These are phyloP conservation scores for Alternaria incomplexa DNA, from an alignment of 2,329 filamentous ascomycete genomes.

Conservation along the genomic window DNA sequence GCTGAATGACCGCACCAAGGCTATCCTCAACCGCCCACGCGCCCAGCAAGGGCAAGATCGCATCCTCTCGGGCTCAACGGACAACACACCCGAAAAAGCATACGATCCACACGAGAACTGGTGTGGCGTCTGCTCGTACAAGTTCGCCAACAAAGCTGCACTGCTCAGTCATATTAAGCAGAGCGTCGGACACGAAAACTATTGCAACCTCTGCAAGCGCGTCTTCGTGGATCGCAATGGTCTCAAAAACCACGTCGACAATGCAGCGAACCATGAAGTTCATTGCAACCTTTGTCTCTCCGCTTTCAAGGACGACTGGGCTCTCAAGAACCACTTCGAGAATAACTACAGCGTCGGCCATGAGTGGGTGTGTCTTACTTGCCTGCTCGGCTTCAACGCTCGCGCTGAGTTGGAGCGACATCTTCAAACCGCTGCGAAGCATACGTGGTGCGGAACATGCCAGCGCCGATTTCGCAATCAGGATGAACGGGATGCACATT, in stretches of 20 bases:
- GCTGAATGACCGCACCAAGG: constrained; percentile 15
- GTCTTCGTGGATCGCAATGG: constrained; percentile 45
- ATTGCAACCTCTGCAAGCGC: constrained; percentile 45
- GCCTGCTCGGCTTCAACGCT: constrained; percentile 34
- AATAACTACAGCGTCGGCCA: constrained; percentile 40
- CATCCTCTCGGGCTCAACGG: constrained; percentile 11
- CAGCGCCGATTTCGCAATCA: constrained; percentile 36
- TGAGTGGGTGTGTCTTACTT: constrained; percentile 35
- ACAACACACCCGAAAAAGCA: constrained; percentile 14
- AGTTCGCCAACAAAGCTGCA: constrained; percentile 29
- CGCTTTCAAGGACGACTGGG: constrained; percentile 42
- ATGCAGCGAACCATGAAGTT: constrained; percentile 33
- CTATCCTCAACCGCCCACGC: neutral
- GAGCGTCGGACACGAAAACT: constrained; percentile 33
- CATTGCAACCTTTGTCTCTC: constrained; percentile 44
- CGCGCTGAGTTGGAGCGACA: constrained; percentile 31
- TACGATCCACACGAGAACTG: constrained; percentile 35
- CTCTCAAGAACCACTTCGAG: constrained; percentile 42
- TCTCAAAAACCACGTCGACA: constrained; percentile 43
- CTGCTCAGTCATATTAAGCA: constrained; percentile 37
- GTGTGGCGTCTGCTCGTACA: constrained; percentile 40
- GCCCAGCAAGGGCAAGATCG: constrained; percentile 7
- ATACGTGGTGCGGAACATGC: constrained; percentile 40
- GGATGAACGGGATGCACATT: constrained; percentile 41
- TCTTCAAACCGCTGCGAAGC: constrained; percentile 30